Base-by-base conservation (phyloP, 768 basidiomycete species). In the Termitomyces eurrhizus region DNA sequence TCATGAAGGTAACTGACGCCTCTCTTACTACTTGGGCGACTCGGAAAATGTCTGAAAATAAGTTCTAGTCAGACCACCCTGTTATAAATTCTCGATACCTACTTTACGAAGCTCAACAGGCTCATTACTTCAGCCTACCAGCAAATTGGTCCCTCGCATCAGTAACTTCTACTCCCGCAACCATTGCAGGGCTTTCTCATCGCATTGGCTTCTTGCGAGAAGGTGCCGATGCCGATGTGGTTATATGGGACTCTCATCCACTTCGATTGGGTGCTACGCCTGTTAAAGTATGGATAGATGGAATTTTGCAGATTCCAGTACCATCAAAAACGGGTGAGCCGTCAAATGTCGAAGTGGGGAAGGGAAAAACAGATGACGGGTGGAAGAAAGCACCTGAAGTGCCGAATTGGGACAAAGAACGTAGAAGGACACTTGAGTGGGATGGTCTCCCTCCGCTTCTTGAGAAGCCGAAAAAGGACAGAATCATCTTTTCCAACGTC, bases 261-360 rank as follows among this genome's bases (percentile, higher is more conserved):
- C 78, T 93, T 33, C 78, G 79, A 33, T 74, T 91, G 24, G 90
- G 88, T 57, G 87, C 92, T 3, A 91, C 89, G 0, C 92, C 92
- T 0, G 69, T 76, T 13, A 85, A 87, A 59, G 85, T 91, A 32
- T 95, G 87, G 79, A 90, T 95, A 64, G 94, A 97, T 70, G 93
- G 93, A 2, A 85, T 93, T 59, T 69, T 84, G 4, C 93, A 95
- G 66, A 78, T 90, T 54, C 77, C 77, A 51, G 71, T 75, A n/a
- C 79, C 80, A 18, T 65, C 73, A 5, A 75, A 79, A 60, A 69
- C 71, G 1, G 70, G 68, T 4, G 70, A 75, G 62, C 68, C 72
- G n/a, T 65, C 67, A 18, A 75, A 82, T 58, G 75, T 81, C 18
- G 72, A 78, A 26, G 70, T 78, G 18, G 79, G 79, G 7, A 77